Conservation (phyloP, 139 green algal genomes). For the Helicosporidium sp. region DNA sequence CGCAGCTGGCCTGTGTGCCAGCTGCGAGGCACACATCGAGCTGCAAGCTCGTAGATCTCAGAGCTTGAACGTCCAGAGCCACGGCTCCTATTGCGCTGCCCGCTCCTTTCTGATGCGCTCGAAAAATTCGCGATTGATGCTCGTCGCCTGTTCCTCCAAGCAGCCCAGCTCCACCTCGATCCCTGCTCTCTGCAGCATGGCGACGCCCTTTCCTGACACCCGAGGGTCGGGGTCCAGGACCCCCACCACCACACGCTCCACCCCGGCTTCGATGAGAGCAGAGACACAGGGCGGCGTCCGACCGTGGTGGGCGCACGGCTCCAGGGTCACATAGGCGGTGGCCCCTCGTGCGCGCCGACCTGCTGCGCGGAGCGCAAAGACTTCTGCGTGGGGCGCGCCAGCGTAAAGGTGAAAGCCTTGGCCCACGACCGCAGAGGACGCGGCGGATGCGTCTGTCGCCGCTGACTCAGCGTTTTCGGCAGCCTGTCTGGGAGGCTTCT, state of each 20-base stretch:
- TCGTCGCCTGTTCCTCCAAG: conserved; percentile 28
- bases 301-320: conserved; percentile 94
- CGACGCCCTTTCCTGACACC: conserved; percentile 52
- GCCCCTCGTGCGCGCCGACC: conserved; percentile 43
- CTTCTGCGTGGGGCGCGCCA: conserved; percentile 89
- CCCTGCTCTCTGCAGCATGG: conserved; percentile 41
- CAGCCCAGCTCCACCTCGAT: conserved; percentile 43
- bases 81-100: not conserved
- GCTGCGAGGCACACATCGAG: too few relatives aligned
- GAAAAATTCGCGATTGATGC: conserved; percentile 74
- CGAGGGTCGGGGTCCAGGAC: conserved; percentile 73
- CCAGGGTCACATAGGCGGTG: conserved; percentile 95
- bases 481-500: not conserved
- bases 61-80: too few relatives aligned
- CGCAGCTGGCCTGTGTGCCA: too few relatives aligned
- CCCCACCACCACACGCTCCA: conserved; percentile 72
- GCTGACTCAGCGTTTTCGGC: too few relatives aligned
- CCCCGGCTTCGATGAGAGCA: conserved; percentile 64
- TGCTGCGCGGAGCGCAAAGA: conserved; percentile 79
- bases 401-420: conserved; percentile 87
- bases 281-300: conserved; percentile 78
- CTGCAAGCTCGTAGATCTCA: too few relatives aligned
- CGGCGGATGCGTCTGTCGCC: not conserved
- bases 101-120: conserved; percentile 33
- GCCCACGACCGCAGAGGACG: conserved; percentile 53